phyloP scores from a whole-genome alignment of 139 green algal species.

The Yamagishiella unicocca region DNA sequence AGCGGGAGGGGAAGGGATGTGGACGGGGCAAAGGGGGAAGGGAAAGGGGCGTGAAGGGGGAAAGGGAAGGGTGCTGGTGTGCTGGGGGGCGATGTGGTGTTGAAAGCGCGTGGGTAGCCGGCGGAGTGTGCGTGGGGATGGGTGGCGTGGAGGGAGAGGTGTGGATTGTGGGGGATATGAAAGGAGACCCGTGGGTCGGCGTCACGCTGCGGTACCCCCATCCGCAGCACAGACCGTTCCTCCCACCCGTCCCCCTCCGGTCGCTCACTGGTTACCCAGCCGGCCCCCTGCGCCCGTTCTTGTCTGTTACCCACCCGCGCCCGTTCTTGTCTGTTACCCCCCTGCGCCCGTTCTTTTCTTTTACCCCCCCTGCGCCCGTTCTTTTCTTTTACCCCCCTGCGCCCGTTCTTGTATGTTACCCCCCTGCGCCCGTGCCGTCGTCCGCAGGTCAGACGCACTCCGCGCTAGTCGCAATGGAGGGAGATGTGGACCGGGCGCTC shows the following conservation, averaged over 20 bases:
- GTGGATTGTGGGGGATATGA: too few species aligned
- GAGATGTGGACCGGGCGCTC: constrained; percentile 45
- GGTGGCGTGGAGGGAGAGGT: too few species aligned
- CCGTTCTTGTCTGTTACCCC: neutral
- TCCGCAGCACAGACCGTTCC: too few species aligned
- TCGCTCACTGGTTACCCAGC: too few species aligned
- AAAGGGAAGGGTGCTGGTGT: neutral
- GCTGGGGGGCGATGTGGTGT: neutral
- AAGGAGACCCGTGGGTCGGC: too few species aligned
- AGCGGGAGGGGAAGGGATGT: neutral
- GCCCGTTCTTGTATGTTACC: too few species aligned
- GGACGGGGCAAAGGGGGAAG: neutral
- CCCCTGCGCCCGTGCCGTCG: too few species aligned
- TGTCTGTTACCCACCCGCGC: neutral
- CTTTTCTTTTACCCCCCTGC: neutral
- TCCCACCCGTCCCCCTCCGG: too few species aligned
- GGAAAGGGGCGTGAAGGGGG: neutral
- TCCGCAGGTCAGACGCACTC: constrained; percentile 71
- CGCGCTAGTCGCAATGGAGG: constrained; percentile 58
- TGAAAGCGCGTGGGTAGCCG: too few species aligned
- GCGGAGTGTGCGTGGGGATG: too few species aligned
- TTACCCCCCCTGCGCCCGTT: neutral
- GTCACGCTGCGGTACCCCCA: too few species aligned
- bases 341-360: neutral
- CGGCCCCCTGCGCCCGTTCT: too few species aligned